Evolutionary conservation across 768 basidiomycete genomes (phyloP), one percentile per base, ranked within the genome.

Genomic region (Fibroporia radiculosa): DNA sequence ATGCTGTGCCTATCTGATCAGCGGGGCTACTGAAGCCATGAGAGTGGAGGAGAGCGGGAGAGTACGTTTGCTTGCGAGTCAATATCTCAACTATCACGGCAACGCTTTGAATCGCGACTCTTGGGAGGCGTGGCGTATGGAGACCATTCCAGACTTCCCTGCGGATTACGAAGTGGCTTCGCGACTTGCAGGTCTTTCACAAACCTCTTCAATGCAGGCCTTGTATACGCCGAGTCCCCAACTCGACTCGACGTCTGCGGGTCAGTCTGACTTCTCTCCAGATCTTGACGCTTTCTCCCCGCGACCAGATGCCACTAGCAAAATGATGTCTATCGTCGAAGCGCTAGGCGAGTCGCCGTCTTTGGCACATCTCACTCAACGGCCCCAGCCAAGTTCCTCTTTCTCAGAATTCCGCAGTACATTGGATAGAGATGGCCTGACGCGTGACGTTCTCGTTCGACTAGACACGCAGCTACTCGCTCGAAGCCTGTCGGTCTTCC

Each of bases 401-500:
- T 13, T n/a, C 16, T 42, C 41, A 11, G 13, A 18, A 19, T 31
- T 81, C 3, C 80, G 79, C 71, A 54, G 64, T 1, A 66, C 70
- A 16, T 66, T 89, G 11, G 70, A 78, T 10, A 70, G 71, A 35
- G 81, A 82, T 48, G 86, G 85, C 0, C 68, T 91, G 11, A 79
- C 84, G 11, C 68, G 78, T 14, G 81, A 83, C 22, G 67, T 83
- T 6, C 68, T 91, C 36, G 68, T 82, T 11, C 55, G 68, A 14
- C 64, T 86, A n/a, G 84, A 87, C 50, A 72, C 75, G 4, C 66
- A 72, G 41, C 49, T 80, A 14, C 59, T 90, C 19, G 80, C 84
- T 1, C 67, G 68, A 40, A 84, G 84, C 60, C 63, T 92, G 48
- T 72, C 70, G 25, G 48, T 73, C 0, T 84, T 79, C 60, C 82